A percentile compares a stretch with the other conserved stretches of the same genome.
Conservation (phyloP, 2,329 filamentous ascomycete species). For the Arthrobotrys sphaeroides region DNA sequence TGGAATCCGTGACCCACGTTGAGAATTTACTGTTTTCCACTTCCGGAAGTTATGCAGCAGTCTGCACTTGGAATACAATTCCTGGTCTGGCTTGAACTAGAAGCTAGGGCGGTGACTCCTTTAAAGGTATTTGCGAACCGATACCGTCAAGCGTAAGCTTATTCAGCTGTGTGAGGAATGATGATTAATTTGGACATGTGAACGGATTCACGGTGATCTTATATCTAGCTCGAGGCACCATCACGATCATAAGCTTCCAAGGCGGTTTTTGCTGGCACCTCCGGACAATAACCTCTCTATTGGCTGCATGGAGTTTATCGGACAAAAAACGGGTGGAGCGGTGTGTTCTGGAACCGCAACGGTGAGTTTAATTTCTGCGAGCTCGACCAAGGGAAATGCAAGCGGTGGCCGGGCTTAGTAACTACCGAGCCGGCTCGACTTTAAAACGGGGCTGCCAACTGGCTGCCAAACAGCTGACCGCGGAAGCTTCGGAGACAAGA, state of each 20-base stretch:
- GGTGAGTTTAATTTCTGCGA: constrained; percentile 9
- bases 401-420: constrained; percentile 24
- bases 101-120: not conserved
- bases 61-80: constrained; percentile 25
- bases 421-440: constrained; percentile 22
- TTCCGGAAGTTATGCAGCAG: constrained; percentile 7
- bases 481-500: constrained; percentile 26
- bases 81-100: constrained; percentile 7
- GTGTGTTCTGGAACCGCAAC: constrained; percentile 13
- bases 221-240: not conserved
- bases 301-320: constrained; percentile 9
- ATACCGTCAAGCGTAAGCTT: not conserved
- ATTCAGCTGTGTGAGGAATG: constrained; percentile 13
- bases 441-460: constrained; percentile 4
- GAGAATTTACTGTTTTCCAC: constrained; percentile 1
- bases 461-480: too few relatives aligned
- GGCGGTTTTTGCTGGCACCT: not conserved
- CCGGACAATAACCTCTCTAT: constrained; percentile 22
- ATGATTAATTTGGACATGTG: constrained; percentile 11
- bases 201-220: constrained; percentile 8
- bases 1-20: constrained; percentile 2
- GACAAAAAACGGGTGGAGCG: constrained; percentile 9
- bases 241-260: not conserved
- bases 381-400: not conserved
- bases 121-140: not conserved